Evolutionary conservation across 2,329 filamentous ascomycete species (phyloP).

Genomic region (Hypomyces rosellus): DNA sequence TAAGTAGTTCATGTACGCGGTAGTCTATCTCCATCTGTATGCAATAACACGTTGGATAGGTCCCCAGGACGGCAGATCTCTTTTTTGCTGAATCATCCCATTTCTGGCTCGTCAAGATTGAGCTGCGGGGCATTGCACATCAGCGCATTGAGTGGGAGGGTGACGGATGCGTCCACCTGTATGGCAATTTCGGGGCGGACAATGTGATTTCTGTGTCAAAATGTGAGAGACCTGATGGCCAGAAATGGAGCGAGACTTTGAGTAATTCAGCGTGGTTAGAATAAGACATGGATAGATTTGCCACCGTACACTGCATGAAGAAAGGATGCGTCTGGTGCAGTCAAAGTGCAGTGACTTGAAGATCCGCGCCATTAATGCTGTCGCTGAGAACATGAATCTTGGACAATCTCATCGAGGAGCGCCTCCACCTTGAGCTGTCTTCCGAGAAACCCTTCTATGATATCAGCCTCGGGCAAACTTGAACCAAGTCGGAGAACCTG

Average conservation of each 20-base stretch:
- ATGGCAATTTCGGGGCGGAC: conserved; percentile 46
- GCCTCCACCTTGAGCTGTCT: too few species aligned
- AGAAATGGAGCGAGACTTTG: conserved; percentile 42
- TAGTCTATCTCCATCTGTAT: neutral
- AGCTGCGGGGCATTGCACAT: conserved; percentile 39
- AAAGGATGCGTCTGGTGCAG: too few species aligned
- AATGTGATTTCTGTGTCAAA: conserved; percentile 42
- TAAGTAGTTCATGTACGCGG: conserved; percentile 16
- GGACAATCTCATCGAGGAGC: too few species aligned
- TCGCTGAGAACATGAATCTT: too few species aligned
- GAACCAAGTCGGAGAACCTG: too few species aligned
- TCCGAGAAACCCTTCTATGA: too few species aligned
- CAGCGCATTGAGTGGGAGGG: conserved; percentile 35
- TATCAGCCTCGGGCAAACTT: too few species aligned
- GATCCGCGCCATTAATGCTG: too few species aligned
- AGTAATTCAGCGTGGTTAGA: conserved; percentile 34
- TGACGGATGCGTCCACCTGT: conserved; percentile 48
- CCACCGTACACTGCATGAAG: neutral
- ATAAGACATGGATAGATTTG: conserved; percentile 14
- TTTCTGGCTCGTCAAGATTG: conserved; percentile 48
- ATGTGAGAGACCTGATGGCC: conserved; percentile 35
- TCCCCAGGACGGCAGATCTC: conserved; percentile 36
- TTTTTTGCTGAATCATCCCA: conserved; percentile 33
- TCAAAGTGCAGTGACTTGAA: too few species aligned
- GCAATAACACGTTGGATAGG: conserved; percentile 20